Evolutionary conservation across 768 basidiomycete genomes (phyloP).

Genomic region (Pisolithus sp.): DNA sequence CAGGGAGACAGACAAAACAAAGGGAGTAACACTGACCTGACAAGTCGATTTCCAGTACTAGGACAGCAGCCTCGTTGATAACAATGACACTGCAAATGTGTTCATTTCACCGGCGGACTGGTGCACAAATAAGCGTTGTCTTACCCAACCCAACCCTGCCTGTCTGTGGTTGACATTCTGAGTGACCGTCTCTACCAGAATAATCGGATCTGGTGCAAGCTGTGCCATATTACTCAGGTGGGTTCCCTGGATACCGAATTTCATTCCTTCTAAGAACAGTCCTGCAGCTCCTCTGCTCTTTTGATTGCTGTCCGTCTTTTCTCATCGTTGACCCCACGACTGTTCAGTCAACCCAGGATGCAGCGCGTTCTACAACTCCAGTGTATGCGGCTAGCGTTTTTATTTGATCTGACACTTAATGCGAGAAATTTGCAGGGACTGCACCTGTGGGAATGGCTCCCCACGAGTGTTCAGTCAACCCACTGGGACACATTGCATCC

Average conservation of each 20-base stretch:
- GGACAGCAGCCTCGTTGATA: no score
- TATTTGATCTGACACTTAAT: no score
- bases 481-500: no score
- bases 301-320: neutral
- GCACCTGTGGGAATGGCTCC: no score
- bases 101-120: no score
- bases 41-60: no score
- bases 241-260: constrained; percentile 16
- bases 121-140: neutral
- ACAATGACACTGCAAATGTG: no score
- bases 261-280: neutral
- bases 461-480: no score
- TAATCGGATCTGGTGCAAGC: constrained; percentile 9
- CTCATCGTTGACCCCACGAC: neutral
- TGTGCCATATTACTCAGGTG: constrained; percentile 23
- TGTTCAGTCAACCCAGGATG: neutral
- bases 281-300: neutral
- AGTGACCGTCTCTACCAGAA: constrained; percentile 7
- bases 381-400: no score
- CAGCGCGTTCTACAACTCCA: neutral
- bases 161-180: neutral
- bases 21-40: no score
- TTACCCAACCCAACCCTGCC: neutral
- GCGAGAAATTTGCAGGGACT: no score
- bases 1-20: no score